Evolutionary conservation across 1,139 yeast species (phyloP).

Genomic region (Blastobotrys raffinosifermentans): DNA sequence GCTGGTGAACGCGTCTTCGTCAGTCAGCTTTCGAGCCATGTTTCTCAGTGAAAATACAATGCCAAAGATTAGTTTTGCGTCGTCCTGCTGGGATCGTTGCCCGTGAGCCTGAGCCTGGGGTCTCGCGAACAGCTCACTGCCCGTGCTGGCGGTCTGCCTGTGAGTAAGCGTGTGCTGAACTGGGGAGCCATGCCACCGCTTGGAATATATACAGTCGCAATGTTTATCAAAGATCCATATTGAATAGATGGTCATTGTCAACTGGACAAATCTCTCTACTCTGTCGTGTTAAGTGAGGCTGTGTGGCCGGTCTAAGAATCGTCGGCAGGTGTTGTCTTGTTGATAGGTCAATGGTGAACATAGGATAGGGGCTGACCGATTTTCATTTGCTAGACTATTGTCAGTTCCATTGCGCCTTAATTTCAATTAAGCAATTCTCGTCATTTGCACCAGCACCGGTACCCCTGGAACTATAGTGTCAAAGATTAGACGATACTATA

Average conservation of each 20-base stretch:
- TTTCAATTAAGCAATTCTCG: no score
- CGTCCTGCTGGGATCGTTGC: constrained; percentile 53
- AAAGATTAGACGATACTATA: no score
- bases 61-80: constrained; percentile 82
- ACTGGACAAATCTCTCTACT: no score
- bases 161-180: constrained; percentile 8
- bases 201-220: constrained; percentile 36
- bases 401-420: no score
- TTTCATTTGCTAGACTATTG: no score
- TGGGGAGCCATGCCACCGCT: constrained; percentile 28
- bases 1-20: constrained; percentile 51
- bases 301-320: no score
- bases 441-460: no score
- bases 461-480: no score
- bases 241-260: constrained; percentile 59
- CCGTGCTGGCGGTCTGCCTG: constrained; percentile 10
- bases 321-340: no score
- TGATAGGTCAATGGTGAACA: no score
- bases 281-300: no score
- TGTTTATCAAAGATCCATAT: constrained; percentile 89
- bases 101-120: constrained; percentile 20
- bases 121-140: constrained; percentile 9
- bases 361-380: no score
- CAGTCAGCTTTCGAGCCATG: constrained; percentile 58
- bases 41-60: constrained; percentile 73